Conservation (phyloP, 805 yeast species). For the Lipomyces spencermartinsiae region DNA sequence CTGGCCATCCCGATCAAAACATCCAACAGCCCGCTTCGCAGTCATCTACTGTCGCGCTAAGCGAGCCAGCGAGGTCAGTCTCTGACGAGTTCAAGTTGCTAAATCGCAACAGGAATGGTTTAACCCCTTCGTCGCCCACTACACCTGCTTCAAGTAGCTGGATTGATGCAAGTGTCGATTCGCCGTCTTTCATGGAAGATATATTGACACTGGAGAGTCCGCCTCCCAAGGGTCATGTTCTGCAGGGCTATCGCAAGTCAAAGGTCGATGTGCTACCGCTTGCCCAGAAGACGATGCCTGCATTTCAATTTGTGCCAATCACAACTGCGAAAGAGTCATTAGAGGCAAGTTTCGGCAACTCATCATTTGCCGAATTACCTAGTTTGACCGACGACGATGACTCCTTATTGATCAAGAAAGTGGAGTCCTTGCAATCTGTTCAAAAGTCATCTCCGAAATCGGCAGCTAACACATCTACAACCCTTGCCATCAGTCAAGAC, state of each 20-base stretch:
- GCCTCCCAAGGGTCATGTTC: background rate
- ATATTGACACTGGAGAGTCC: constrained; percentile 11
- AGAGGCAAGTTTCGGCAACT: constrained; percentile 1
- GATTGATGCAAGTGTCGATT: constrained; percentile 8
- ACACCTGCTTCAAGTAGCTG: constrained; percentile 12
- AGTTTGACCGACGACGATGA: constrained; percentile 5
- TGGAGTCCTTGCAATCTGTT: background rate
- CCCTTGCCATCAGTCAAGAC: background rate
- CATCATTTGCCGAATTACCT: constrained; percentile 4
- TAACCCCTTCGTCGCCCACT: constrained; percentile 9
- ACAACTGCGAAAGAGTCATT: background rate
- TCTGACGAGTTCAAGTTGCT: constrained; percentile 1
- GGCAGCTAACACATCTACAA: background rate
- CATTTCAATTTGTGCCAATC: background rate
- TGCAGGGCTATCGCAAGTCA: background rate
- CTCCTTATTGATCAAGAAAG: background rate
- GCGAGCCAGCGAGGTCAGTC: background rate
- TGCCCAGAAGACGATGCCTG: background rate
- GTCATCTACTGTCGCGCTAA: background rate
- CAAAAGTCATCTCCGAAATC: background rate
- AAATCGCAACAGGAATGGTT: background rate
- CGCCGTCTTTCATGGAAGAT: constrained; percentile 12
- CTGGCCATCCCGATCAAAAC: background rate
- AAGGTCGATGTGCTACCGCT: background rate
- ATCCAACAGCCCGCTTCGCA: background rate